A percentile compares a stretch with the other conserved stretches of the same genome.
phyloP scores from a whole-genome alignment of 257 asterid species.

The Plantago major region DNA sequence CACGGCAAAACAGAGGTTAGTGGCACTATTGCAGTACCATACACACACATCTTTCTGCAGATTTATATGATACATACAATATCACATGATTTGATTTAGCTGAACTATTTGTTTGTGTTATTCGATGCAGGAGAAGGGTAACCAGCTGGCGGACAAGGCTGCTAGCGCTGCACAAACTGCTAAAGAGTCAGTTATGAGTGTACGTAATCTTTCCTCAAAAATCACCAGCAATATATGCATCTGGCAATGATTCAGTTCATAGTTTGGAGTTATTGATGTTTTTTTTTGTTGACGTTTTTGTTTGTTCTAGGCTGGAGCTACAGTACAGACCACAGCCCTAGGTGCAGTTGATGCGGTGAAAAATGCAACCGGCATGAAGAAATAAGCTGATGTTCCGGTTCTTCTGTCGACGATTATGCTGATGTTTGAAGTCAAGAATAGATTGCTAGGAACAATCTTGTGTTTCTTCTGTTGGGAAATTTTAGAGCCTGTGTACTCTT shows the following conservation, averaged over 20 bases:
- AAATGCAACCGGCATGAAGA: slow-evolving; percentile 42
- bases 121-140: slow-evolving; percentile 47
- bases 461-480: not conserved
- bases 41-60: not conserved
- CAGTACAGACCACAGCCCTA: slow-evolving; percentile 38
- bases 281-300: not conserved
- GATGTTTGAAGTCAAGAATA: not conserved
- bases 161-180: slow-evolving; percentile 50
- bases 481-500: slow-evolving; percentile 8
- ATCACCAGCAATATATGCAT: too few species aligned
- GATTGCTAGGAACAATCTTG: not conserved
- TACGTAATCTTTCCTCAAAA: slow-evolving; percentile 1
- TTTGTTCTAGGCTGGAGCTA: slow-evolving; percentile 35
- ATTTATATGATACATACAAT: not conserved
- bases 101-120: not conserved
- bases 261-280: not conserved
- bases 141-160: slow-evolving; percentile 50
- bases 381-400: slow-evolving; percentile 18
- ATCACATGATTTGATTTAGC: not conserved
- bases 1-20: slow-evolving; percentile 52
- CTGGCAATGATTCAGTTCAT: too few species aligned
- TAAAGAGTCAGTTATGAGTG: slow-evolving; percentile 47
- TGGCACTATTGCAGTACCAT: not conserved
- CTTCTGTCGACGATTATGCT: not conserved
- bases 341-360: slow-evolving; percentile 42